Conservation (phyloP, 2,329 filamentous ascomycete species). For the Rhynchosporium secalis region DNA sequence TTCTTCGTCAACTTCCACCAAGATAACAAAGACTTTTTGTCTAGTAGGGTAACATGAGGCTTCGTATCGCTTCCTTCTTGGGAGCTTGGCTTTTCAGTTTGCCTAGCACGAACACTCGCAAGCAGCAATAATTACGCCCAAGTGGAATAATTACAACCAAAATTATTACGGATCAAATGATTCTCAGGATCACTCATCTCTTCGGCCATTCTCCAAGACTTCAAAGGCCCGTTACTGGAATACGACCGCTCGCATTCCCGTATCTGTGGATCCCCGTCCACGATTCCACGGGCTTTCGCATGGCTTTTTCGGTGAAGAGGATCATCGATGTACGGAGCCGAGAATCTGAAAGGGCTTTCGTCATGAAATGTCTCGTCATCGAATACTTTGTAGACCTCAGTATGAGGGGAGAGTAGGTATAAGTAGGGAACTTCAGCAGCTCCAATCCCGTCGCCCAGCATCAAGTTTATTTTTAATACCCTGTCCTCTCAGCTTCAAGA, state of each 20-base stretch:
- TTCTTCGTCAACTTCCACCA: no score
- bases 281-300: background rate
- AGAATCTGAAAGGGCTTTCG: background rate
- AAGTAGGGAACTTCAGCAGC: background rate
- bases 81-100: no score
- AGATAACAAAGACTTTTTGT: background rate
- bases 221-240: background rate
- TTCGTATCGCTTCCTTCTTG: background rate
- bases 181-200: background rate
- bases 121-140: background rate
- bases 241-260: slow-evolving; percentile 8
- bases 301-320: background rate
- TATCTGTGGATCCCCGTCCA: slow-evolving; percentile 2
- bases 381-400: background rate
- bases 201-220: background rate
- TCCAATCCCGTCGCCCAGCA: background rate
- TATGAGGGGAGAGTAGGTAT: background rate
- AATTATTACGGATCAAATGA: background rate
- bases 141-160: background rate
- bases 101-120: background rate
- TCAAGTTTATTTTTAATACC: background rate
- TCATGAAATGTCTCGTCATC: background rate
- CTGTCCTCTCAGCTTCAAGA: background rate
- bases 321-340: background rate
- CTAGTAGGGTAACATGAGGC: background rate